Conservation (phyloP, 2,329 filamentous ascomycete species). For the Fusarium heterosporum region DNA sequence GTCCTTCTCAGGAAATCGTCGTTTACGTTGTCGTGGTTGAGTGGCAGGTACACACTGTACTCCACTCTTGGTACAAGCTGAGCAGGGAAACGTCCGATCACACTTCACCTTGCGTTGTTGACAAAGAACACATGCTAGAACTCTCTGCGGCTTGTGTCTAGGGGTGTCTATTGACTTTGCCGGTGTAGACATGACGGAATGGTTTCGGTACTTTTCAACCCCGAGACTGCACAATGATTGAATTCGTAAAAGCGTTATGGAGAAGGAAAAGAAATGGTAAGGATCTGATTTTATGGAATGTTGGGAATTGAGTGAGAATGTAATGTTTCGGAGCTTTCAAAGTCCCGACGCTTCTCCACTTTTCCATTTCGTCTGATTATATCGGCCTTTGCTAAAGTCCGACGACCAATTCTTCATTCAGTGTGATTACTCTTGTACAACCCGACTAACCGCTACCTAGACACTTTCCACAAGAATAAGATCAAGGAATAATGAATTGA, state of each 20-base stretch:
- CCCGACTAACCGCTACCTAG: background rate
- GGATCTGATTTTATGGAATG: background rate
- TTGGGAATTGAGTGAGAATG: background rate
- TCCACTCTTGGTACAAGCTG: slow-evolving; percentile 61
- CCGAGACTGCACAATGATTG: background rate
- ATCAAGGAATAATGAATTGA: slow-evolving; percentile 16
- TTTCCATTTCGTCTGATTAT: background rate
- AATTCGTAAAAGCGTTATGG: too few relatives aligned
- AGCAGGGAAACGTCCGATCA: slow-evolving; percentile 68
- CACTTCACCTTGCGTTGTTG: slow-evolving; percentile 75
- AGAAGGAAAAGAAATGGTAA: too few relatives aligned
- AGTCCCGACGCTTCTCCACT: slow-evolving; percentile 12
- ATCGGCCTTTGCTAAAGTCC: slow-evolving; percentile 13
- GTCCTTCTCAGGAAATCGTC: slow-evolving; percentile 67
- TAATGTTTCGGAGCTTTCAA: slow-evolving; percentile 22
- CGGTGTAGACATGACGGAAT: slow-evolving; percentile 9
- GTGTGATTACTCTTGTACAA: too few relatives aligned
- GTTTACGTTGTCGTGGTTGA: slow-evolving; percentile 49
- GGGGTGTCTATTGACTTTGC: background rate
- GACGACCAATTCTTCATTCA: background rate
- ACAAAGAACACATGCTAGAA: slow-evolving; percentile 67
- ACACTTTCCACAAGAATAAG: slow-evolving; percentile 21
- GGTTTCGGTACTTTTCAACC: background rate
- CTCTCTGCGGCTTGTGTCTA: slow-evolving; percentile 44
- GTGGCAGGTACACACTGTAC: slow-evolving; percentile 59